phyloP scores from a whole-genome alignment of 2,329 filamentous ascomycete genomes.

The Fonsecaea erecta region DNA sequence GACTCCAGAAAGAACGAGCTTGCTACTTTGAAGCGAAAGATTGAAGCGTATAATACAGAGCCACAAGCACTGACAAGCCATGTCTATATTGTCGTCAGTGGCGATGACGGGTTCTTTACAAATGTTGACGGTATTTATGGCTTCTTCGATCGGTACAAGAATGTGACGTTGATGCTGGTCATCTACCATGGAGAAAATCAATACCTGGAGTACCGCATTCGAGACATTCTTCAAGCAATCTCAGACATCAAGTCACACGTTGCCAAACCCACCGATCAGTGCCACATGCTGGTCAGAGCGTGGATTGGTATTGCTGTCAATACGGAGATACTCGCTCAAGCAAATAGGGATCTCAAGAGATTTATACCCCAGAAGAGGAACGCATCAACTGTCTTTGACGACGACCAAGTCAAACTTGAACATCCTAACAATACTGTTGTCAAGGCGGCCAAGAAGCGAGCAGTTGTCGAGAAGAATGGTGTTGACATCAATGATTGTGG shows the following conservation, averaged over 20 bases:
- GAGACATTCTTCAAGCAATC: background rate
- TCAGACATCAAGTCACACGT: background rate
- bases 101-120: background rate
- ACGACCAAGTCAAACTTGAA: background rate
- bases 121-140: background rate
- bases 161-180: background rate
- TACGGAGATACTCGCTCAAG: background rate
- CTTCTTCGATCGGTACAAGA: background rate
- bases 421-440: background rate
- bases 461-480: background rate
- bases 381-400: background rate
- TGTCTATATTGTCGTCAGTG: no score
- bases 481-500: background rate
- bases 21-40: no score
- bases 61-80: no score
- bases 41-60: no score
- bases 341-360: background rate
- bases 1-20: no score
- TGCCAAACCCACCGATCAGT: no score
- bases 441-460: no score
- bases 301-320: background rate
- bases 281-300: background rate
- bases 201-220: background rate
- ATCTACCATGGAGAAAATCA: background rate
- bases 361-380: background rate